Conservation (phyloP, 495 filamentous ascomycete genomes). For the Rhypophila decipiens region DNA sequence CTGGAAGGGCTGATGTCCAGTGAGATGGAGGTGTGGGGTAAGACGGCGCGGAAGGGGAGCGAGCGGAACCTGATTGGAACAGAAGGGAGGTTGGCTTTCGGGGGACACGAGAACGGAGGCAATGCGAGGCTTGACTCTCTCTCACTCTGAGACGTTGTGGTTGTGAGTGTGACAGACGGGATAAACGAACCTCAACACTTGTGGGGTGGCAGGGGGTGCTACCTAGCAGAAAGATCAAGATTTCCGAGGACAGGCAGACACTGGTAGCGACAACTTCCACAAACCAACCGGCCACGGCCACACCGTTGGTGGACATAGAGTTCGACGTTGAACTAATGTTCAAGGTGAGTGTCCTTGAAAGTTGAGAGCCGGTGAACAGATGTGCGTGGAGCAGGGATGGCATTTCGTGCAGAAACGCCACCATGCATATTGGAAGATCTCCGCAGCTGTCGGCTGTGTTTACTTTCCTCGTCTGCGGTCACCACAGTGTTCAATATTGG, state of each 20-base stretch:
- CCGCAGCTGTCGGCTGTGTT: not conserved
- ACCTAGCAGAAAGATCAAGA: not conserved
- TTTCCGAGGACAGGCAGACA: too few species aligned
- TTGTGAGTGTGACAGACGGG: not conserved
- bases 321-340: not conserved
- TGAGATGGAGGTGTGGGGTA: constrained; percentile 3
- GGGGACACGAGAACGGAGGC: not conserved
- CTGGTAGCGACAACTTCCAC: too few species aligned
- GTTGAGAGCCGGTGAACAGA: not conserved
- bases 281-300: too few species aligned
- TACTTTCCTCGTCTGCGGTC: not conserved
- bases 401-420: constrained; percentile 8
- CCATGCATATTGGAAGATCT: not conserved
- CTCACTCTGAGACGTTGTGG: not conserved
- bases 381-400: not conserved
- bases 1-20: not conserved
- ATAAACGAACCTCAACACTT: not conserved
- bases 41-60: not conserved
- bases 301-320: too few species aligned
- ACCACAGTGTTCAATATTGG: not conserved
- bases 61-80: not conserved
- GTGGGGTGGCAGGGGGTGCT: not conserved
- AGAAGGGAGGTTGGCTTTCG: not conserved
- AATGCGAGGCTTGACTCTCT: not conserved
- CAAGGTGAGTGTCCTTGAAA: not conserved